Percentiles rank a stretch among this genome's conserved stretches.
Conservation (phyloP, 2,329 filamentous ascomycete species). For the Claviceps cyperi region DNA sequence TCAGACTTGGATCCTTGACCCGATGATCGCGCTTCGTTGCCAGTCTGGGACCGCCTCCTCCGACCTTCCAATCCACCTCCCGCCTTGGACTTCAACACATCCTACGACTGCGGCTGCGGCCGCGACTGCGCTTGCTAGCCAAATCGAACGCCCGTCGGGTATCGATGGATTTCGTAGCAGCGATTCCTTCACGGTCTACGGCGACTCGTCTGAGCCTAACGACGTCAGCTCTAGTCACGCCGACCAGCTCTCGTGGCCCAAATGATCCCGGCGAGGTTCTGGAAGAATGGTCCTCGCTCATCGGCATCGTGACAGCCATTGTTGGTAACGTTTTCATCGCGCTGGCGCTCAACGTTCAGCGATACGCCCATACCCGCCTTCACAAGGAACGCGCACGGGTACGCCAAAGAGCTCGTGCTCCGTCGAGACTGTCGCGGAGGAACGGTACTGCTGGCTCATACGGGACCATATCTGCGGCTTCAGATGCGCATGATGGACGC, state of each 20-base stretch:
- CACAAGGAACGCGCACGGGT: slow-evolving; percentile 52
- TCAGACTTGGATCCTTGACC: not conserved
- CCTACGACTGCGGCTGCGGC: slow-evolving; percentile 1
- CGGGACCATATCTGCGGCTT: slow-evolving; percentile 17
- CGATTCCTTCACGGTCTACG: not conserved
- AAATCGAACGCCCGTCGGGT: not conserved
- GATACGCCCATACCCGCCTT: slow-evolving; percentile 83
- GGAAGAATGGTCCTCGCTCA: slow-evolving; percentile 76
- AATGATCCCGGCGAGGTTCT: slow-evolving; percentile 32
- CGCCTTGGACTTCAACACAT: not conserved
- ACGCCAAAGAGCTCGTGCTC: slow-evolving; percentile 38
- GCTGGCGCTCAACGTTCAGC: slow-evolving; percentile 87
- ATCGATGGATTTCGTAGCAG: slow-evolving; percentile 1
- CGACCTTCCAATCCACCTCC: not conserved
- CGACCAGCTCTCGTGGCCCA: slow-evolving; percentile 8
- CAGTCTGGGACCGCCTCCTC: not conserved
- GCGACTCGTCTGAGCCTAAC: not conserved
- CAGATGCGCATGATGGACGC: slow-evolving; percentile 2
- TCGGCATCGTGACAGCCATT: slow-evolving; percentile 88
- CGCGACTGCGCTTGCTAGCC: slow-evolving; percentile 2
- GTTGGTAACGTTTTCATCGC: slow-evolving; percentile 88
- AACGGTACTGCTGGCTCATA: slow-evolving; percentile 17
- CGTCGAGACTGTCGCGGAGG: slow-evolving; percentile 31
- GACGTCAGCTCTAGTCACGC: not conserved
- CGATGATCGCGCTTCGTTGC: slow-evolving; percentile 1